Evolutionary conservation across 2,329 filamentous ascomycete species (phyloP), one percentile per base, ranked within the genome.

Genomic region (Fusarium hainanense): DNA sequence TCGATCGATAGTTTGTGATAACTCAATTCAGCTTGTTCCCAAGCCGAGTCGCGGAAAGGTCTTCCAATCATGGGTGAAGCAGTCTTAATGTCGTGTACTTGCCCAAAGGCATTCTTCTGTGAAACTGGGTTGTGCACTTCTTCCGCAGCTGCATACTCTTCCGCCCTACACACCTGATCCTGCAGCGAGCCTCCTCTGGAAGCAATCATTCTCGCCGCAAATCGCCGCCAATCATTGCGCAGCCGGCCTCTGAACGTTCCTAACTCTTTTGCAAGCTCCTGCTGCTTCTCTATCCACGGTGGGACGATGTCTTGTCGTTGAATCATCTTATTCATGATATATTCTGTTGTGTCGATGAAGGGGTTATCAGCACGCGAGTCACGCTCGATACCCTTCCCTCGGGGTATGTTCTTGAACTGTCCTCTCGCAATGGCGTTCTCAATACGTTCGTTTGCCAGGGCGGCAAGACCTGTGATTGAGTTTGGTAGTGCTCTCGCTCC

Each of bases 251-350:
- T 87, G 76, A 99, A 98, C 2, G 85, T 84, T 14, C 84, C 86
- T 2, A 90, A 87, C 1, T 92, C 87, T 64, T 88, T 89, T 13
- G 89, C 86, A 8, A 98, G 83, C 75, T 98, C 94, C 77, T 98
- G 95, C 79, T 99, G 96, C 81, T 98, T 98, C 80, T 99, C 96
- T 63, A 99, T 98, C 96, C 96, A 99, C 0, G 95, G 95, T 1
- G 96, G 96, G 1, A 97, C 93, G 63, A 98, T 93, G 21, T 97
- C 94, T 79, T 99, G 96, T 62, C 92, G 91, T 81, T 98, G 93
- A 68, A 99, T 98, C 83, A 98, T 98, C 81, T 97, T 96, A 81
- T 99, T 98, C 91, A 98, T 92, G 74, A 98, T 93, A 78, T 98
- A 98, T 80, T 98, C 95, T 0, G 96, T 98, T 1, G 95, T 98